Percentiles rank a stretch among this genome's conserved stretches.
These are phyloP conservation scores for Chrysoporthe cubensis DNA, from an alignment of 2,329 filamentous ascomycete genomes.

Conservation along the genomic window DNA sequence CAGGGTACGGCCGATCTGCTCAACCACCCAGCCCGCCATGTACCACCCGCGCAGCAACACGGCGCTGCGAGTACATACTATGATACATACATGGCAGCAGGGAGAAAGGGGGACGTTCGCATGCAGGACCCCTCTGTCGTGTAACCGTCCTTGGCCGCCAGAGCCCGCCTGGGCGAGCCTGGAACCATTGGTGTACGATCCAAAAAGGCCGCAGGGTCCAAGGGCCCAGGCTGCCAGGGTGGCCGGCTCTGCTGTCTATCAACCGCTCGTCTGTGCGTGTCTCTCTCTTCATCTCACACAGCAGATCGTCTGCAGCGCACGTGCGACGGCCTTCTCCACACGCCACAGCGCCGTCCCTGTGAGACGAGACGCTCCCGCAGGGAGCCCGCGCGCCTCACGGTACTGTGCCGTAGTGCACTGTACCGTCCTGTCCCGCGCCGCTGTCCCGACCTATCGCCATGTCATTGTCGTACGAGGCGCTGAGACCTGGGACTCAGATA, in stretches of 20 bases:
- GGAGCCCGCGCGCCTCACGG: neutral
- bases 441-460: neutral
- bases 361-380: neutral
- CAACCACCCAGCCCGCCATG: neutral
- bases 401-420: too few relatives aligned
- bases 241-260: neutral
- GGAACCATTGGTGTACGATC: neutral
- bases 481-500: conserved; percentile 3
- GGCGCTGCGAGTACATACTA: too few relatives aligned
- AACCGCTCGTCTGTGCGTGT: neutral
- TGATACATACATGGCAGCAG: too few relatives aligned
- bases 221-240: neutral
- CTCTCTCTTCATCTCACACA: neutral
- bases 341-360: neutral
- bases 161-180: neutral
- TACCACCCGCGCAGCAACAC: too few relatives aligned
- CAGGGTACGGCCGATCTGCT: neutral
- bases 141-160: neutral
- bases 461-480: conserved; percentile 24
- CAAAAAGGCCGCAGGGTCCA: too few relatives aligned
- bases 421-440: neutral
- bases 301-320: neutral
- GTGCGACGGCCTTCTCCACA: neutral
- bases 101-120: neutral
- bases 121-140: neutral